phyloP scores from a whole-genome alignment of 371 early-diverging fungal species.

The Actinomortierella wolfii region DNA sequence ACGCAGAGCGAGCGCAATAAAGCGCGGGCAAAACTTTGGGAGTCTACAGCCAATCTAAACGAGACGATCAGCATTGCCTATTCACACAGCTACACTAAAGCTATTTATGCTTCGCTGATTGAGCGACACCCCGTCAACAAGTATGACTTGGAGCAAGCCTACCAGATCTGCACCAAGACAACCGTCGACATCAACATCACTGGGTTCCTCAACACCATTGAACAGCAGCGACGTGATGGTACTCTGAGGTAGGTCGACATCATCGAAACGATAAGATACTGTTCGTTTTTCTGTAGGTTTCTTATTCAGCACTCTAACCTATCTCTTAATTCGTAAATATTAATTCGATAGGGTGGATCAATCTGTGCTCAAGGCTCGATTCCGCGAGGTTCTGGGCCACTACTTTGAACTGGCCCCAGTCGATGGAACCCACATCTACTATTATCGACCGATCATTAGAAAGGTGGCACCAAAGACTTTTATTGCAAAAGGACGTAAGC shows the following conservation, averaged over 20 bases:
- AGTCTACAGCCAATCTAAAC: constrained; percentile 36
- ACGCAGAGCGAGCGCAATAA: constrained; percentile 23
- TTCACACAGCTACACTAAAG: constrained; percentile 63
- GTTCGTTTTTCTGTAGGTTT: constrained; percentile 7
- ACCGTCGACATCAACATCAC: constrained; percentile 77
- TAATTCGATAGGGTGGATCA: constrained; percentile 49
- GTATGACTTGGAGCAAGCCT: constrained; percentile 66
- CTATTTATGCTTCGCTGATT: constrained; percentile 66
- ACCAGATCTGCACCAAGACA: constrained; percentile 67
- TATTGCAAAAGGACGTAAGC: constrained; percentile 24
- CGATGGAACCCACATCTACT: constrained; percentile 60
- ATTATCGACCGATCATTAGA: constrained; percentile 66
- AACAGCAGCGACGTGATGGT: constrained; percentile 51
- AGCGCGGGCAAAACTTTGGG: constrained; percentile 20
- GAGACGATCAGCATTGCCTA: constrained; percentile 49
- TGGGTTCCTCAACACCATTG: constrained; percentile 71
- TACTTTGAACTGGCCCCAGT: constrained; percentile 67
- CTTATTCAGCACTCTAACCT: constrained; percentile 13
- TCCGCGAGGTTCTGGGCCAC: constrained; percentile 62
- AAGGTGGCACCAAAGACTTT: constrained; percentile 48
- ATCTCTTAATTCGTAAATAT: background rate
- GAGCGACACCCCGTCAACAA: constrained; percentile 61
- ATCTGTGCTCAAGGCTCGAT: constrained; percentile 54
- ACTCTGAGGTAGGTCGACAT: constrained; percentile 46
- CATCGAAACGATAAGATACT: background rate